A percentile compares a stretch with the other conserved stretches of the same genome.
These are phyloP conservation scores for Xenoacremonium recifei DNA, from an alignment of 2,329 filamentous ascomycete species.

Conservation along the genomic window DNA sequence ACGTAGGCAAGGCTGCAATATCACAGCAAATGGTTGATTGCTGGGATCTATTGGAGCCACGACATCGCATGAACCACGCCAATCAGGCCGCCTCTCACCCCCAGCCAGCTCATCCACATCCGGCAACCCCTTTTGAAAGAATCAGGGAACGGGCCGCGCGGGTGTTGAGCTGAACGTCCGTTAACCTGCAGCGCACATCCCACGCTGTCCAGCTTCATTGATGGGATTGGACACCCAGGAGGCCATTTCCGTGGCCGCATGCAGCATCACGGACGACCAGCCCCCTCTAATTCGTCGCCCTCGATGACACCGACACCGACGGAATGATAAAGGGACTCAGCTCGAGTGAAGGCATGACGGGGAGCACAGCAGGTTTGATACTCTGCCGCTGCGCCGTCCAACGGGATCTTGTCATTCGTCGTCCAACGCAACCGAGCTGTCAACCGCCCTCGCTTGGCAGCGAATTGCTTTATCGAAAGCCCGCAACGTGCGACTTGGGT, in stretches of 20 bases:
- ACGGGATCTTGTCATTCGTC: constrained; percentile 12
- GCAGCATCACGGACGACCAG: too few relatives aligned
- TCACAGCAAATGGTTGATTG: constrained; percentile 6
- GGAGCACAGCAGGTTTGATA: constrained; percentile 3
- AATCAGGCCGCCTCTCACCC: constrained; percentile 16
- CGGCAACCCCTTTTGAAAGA: not conserved
- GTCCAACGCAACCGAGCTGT: constrained; percentile 9
- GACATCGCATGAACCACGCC: constrained; percentile 23
- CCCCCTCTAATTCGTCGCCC: too few relatives aligned
- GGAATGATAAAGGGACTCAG: too few relatives aligned
- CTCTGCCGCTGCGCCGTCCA: constrained; percentile 10
- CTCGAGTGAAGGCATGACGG: constrained; percentile 2
- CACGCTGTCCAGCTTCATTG: too few relatives aligned
- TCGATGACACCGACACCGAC: too few relatives aligned
- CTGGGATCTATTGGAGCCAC: constrained; percentile 22
- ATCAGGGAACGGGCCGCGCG: constrained; percentile 1
- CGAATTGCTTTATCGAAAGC: constrained; percentile 22
- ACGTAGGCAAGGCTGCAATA: constrained; percentile 13
- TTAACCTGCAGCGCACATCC: not conserved
- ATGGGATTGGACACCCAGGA: not conserved
- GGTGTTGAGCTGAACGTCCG: not conserved
- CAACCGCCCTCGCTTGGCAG: constrained; percentile 22
- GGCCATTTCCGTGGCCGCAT: too few relatives aligned
- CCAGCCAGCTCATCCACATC: constrained; percentile 1
- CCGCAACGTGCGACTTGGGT: not conserved